Percentiles rank a stretch among this genome's conserved stretches.
These are phyloP conservation scores for Euryodendron excelsum DNA, from an alignment of 148 eudicot genomes.

Conservation along the genomic window DNA sequence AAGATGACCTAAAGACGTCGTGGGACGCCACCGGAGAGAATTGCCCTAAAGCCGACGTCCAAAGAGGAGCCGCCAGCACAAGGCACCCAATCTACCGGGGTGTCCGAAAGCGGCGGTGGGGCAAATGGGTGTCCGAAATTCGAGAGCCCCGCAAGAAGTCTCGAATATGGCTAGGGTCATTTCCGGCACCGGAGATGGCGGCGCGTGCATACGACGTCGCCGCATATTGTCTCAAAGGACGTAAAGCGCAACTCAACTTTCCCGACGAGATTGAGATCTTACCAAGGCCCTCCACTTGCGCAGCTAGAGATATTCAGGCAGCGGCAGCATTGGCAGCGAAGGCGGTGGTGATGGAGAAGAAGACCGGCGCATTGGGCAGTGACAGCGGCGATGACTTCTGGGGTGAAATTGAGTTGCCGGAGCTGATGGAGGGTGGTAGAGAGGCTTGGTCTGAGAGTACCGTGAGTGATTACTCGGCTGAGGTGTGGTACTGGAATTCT, in stretches of 20 bases:
- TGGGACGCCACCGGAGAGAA: constrained; percentile 18
- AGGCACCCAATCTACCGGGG: constrained; percentile 61
- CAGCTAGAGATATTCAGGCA: constrained; percentile 57
- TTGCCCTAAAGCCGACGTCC: background rate
- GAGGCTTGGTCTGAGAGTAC: background rate
- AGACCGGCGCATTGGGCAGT: background rate
- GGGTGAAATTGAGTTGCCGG: constrained; percentile 75
- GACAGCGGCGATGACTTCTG: constrained; percentile 42
- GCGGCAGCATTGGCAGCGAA: constrained; percentile 58
- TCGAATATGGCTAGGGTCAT: constrained; percentile 72
- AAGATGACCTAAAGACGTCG: constrained; percentile 14
- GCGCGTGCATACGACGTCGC: constrained; percentile 77
- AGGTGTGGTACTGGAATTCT: constrained; percentile 21
- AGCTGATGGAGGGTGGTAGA: constrained; percentile 29
- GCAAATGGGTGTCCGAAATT: constrained; percentile 79
- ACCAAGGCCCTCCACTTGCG: constrained; percentile 42
- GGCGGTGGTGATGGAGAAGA: constrained; percentile 23
- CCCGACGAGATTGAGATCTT: constrained; percentile 51
- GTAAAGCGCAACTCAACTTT: constrained; percentile 55
- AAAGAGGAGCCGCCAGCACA: constrained; percentile 25
- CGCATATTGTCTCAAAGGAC: constrained; percentile 55
- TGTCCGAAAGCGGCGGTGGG: constrained; percentile 62
- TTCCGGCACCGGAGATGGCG: constrained; percentile 61
- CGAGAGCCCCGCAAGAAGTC: constrained; percentile 61
- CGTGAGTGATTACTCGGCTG: constrained; percentile 13